These are phyloP conservation scores for Thymus quinquecostatus DNA, from an alignment of 257 asterid species.

Conservation along the genomic window DNA sequence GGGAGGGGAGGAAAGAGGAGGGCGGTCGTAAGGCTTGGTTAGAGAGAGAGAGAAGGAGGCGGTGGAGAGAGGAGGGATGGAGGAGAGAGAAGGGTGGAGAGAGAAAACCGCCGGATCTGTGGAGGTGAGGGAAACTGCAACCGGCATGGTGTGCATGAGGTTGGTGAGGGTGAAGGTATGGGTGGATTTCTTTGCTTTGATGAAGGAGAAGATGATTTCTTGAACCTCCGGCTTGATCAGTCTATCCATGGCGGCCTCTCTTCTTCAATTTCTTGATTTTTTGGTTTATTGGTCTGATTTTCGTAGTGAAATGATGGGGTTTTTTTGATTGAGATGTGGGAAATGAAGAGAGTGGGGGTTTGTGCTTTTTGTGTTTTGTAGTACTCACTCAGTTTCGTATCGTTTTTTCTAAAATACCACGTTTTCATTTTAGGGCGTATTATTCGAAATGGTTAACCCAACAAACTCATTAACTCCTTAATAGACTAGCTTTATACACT, in stretches of 20 bases:
- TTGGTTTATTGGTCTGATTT: not conserved
- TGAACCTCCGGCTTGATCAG: conserved; percentile 63
- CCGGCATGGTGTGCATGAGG: conserved; percentile 91
- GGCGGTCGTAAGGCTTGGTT: conserved; percentile 41
- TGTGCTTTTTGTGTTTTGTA: not conserved
- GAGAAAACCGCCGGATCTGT: conserved; percentile 52
- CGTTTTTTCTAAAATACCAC: no score
- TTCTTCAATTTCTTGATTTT: not conserved
- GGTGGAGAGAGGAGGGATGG: conserved; percentile 70
- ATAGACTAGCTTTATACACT: no score
- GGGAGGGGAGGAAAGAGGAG: conserved; percentile 60
- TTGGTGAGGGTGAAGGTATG: conserved; percentile 64
- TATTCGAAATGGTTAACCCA: no score
- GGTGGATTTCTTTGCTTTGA: conserved; percentile 44
- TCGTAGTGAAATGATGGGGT: not conserved
- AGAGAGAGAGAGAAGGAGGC: conserved; percentile 47
- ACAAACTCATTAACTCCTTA: no score
- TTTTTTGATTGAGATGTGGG: not conserved
- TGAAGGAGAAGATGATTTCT: conserved; percentile 45
- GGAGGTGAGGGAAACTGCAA: conserved; percentile 71
- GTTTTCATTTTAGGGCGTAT: no score
- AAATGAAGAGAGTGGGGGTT: conserved; percentile 7
- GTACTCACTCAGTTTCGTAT: no score
- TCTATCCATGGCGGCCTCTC: conserved; percentile 60
- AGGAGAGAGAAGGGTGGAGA: conserved; percentile 48